phyloP scores from a whole-genome alignment of 106 monocot species.

The Dendrobium huoshanense region DNA sequence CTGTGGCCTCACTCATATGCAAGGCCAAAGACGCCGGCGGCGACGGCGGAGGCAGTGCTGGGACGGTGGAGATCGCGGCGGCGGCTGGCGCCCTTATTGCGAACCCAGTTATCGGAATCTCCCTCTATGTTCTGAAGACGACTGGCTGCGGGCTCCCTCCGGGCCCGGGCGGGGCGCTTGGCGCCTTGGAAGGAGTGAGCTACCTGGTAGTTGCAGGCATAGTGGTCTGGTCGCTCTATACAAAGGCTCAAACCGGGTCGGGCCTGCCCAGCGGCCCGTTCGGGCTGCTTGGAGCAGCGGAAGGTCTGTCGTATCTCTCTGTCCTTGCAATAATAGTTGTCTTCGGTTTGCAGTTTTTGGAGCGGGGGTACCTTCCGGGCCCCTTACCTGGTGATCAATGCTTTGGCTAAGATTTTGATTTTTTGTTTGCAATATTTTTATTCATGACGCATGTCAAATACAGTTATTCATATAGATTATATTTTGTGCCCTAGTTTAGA shows the following conservation, averaged over 20 bases:
- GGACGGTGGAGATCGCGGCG: slow-evolving; percentile 20
- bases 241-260: slow-evolving; percentile 62
- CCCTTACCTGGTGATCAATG: slow-evolving; percentile 83
- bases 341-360: slow-evolving; percentile 70
- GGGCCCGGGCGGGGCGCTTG: slow-evolving; percentile 51
- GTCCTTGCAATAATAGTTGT: slow-evolving; percentile 51
- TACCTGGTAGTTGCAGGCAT: slow-evolving; percentile 68
- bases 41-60: background rate
- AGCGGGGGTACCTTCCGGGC: slow-evolving; percentile 63
- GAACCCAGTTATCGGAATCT: slow-evolving; percentile 60
- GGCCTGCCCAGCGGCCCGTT: slow-evolving; percentile 73
- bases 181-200: slow-evolving; percentile 79
- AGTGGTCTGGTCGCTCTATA: slow-evolving; percentile 72
- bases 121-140: slow-evolving; percentile 77
- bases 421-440: too few relatives aligned
- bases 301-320: slow-evolving; percentile 68
- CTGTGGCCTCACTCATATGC: slow-evolving; percentile 6
- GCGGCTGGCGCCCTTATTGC: slow-evolving; percentile 36
- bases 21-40: slow-evolving; percentile 8
- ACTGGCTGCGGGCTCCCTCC: slow-evolving; percentile 92
- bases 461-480: too few relatives aligned
- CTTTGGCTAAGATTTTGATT: slow-evolving; percentile 29
- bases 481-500: too few relatives aligned
- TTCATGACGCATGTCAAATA: slow-evolving; percentile 8
- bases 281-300: slow-evolving; percentile 80